Evolutionary conservation across 768 basidiomycete genomes (phyloP), one percentile per base, ranked within the genome.

Genomic region (Mycena filopes): DNA sequence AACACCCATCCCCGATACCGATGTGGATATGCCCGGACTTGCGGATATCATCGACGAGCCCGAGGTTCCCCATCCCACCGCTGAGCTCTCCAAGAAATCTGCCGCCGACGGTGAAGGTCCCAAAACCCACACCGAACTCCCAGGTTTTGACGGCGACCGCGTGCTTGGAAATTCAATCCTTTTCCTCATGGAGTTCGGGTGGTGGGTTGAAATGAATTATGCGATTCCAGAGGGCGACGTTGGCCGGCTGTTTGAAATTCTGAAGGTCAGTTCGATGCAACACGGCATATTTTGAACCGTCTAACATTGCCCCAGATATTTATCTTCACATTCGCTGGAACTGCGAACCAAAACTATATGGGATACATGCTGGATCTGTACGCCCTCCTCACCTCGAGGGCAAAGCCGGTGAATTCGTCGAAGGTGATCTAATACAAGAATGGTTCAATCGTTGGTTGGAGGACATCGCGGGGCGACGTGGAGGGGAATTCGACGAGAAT

Each of bases 191-290:
- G 70, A 72, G 49, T 59, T 59, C 29, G 55, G 70, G 1, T 71
- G 71, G 70, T 72, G 68, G 48, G 65, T 69, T 4, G 75, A 77
- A 25, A 48, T 71, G 16, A 58, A 65, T 9, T 70, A 72, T 51
- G 71, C 76, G 3, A 63, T 72, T 28, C 58, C 77, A 13, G 75
- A 76, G 41, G 77, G 78, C 1, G 73, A 77, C 64, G 66, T 73
- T 40, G 77, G 78, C 0, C 65, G 73, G 6, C 68, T 74, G 3
- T 1, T 55, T 2, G 9, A 46, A 25, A 46, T 46, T 5, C 6
- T 46, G 11, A 46, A 46, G 45, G 45, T 46, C n/a, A 20, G 18
- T 2, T 70, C 67, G 2, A 26, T 38, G 70, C 76, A 40, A 66
- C 69, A 13, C 38, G 76, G 33, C 3, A 8, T n/a, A n/a, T 18